Evolutionary conservation across 2,329 filamentous ascomycete genomes (phyloP).

Genomic region (Lithohypha guttulata): DNA sequence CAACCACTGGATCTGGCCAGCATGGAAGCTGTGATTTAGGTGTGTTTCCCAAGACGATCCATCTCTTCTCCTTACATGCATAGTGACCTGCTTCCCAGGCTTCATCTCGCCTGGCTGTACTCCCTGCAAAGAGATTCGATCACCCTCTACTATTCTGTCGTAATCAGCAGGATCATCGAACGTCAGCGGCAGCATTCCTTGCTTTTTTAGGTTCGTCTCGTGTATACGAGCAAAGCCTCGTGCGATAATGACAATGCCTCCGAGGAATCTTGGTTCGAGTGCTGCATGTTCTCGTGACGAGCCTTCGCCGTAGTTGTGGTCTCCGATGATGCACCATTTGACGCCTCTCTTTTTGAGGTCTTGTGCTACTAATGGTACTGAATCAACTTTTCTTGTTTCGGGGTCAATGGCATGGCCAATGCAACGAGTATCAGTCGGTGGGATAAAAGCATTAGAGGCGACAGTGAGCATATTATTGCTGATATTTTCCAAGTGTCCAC

Average conservation of each 20-base stretch:
- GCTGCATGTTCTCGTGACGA: constrained; percentile 96
- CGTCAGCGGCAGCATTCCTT: constrained; percentile 98
- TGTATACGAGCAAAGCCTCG: constrained; percentile 97
- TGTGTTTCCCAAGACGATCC: constrained; percentile 23
- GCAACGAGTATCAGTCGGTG: constrained; percentile 64
- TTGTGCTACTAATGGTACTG: constrained; percentile 86
- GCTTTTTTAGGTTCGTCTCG: constrained; percentile 99
- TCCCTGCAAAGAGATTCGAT: constrained; percentile 51
- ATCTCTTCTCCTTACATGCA: constrained; percentile 23
- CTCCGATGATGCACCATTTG: constrained; percentile 93
- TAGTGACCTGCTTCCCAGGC: constrained; percentile 24
- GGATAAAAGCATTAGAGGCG: constrained; percentile 63
- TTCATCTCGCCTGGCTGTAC: constrained; percentile 12
- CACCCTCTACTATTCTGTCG: constrained; percentile 87
- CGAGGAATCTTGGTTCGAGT: constrained; percentile 92
- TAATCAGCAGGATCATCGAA: constrained; percentile 93
- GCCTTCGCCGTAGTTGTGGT: constrained; percentile 99
- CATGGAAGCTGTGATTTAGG: constrained; percentile 27
- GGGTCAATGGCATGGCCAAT: constrained; percentile 95
- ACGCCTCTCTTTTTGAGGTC: constrained; percentile 98
- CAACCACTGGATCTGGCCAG: constrained; percentile 26
- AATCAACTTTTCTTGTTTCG: constrained; percentile 70
- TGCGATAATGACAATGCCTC: constrained; percentile 92
- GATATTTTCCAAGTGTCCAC: constrained; percentile 97
- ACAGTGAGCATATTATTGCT: constrained; percentile 99